Percentiles rank a stretch among this genome's conserved stretches.
Conservation (phyloP, 2,329 filamentous ascomycete species). For the Alternaria sp. region DNA sequence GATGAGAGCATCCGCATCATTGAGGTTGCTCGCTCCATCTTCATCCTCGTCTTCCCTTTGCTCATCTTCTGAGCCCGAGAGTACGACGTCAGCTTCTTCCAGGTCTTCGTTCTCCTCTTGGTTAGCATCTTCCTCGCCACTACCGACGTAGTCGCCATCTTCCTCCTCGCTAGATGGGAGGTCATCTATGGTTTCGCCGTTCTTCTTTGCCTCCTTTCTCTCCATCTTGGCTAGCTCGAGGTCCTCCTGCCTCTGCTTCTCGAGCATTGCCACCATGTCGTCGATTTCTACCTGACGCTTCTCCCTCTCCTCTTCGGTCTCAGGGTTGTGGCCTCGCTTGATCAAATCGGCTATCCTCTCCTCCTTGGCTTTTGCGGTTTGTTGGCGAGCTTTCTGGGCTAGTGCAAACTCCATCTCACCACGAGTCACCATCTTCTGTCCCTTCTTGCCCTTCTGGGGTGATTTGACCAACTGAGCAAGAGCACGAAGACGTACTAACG, state of each 20-base stretch:
- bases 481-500: constrained; percentile 73
- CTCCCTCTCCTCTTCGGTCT: constrained; percentile 86
- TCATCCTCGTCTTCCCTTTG: constrained; percentile 37
- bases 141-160: constrained; percentile 60
- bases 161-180: constrained; percentile 63
- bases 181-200: constrained; percentile 55
- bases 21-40: constrained; percentile 25
- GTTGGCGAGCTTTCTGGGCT: constrained; percentile 75
- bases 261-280: constrained; percentile 72
- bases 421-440: constrained; percentile 68
- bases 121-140: constrained; percentile 58
- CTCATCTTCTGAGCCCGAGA: constrained; percentile 44
- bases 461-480: constrained; percentile 76
- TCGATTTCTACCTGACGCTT: constrained; percentile 84
- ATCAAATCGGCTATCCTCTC: constrained; percentile 78
- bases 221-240: constrained; percentile 81
- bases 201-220: constrained; percentile 73
- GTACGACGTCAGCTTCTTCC: constrained; percentile 36
- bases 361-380: constrained; percentile 79
- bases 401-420: constrained; percentile 74
- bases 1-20: constrained; percentile 47
- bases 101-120: constrained; percentile 51
- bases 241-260: constrained; percentile 82
- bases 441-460: constrained; percentile 57
- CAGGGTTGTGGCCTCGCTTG: constrained; percentile 80